These are phyloP conservation scores for Kregervanrija pseudodelftensis DNA, from an alignment of 805 yeast species.

Conservation along the genomic window DNA sequence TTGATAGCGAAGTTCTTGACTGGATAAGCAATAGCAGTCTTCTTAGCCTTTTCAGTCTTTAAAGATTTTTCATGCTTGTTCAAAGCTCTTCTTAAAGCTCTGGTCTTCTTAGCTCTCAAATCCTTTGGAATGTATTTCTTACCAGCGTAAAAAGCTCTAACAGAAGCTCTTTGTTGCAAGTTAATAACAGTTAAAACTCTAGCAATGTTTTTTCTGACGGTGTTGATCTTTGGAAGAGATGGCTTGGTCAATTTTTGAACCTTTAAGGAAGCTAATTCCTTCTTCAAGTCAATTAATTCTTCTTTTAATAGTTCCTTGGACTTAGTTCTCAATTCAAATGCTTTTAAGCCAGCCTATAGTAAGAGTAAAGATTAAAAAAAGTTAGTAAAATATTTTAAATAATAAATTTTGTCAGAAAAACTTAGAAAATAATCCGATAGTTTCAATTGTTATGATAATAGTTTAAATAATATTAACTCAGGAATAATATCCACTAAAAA, in stretches of 20 bases:
- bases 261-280: constrained; percentile 91
- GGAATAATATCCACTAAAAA: too few relatives aligned
- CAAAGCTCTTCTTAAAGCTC: constrained; percentile 98
- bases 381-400: constrained; percentile 10
- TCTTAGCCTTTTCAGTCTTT: constrained; percentile 83
- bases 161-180: constrained; percentile 93
- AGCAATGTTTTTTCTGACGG: constrained; percentile 98
- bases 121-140: constrained; percentile 97
- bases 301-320: constrained; percentile 94
- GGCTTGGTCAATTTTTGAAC: constrained; percentile 92
- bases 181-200: constrained; percentile 95
- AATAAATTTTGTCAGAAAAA: not conserved
- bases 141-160: constrained; percentile 90
- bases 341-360: constrained; percentile 76
- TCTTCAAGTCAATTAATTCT: constrained; percentile 93
- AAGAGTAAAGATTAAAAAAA: constrained; percentile 1
- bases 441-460: too few relatives aligned
- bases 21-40: constrained; percentile 94
- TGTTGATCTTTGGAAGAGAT: constrained; percentile 91
- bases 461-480: too few relatives aligned
- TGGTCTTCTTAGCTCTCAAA: constrained; percentile 98
- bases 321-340: constrained; percentile 94
- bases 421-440: too few relatives aligned
- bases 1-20: constrained; percentile 97
- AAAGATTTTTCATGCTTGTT: constrained; percentile 78